Base-by-base conservation (phyloP, 306 rosid species). In the Inga oerstediana region DNA sequence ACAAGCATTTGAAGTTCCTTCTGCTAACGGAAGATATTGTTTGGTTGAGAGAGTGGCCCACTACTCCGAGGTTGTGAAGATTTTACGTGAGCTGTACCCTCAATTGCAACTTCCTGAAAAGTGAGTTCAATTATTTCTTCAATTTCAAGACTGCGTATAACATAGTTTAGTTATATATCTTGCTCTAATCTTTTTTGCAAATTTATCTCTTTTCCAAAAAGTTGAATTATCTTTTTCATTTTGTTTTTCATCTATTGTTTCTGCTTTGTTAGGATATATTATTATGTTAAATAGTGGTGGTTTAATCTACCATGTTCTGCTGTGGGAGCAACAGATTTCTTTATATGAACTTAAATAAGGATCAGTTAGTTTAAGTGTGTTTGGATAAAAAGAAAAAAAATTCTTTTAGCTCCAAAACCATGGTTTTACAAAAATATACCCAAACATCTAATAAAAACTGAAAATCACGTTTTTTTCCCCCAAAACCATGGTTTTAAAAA, bases 1-100 rank as follows among this genome's bases (percentile, higher is more conserved):
- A 80, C 86, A 61, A 51, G 98, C 97, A 24, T 94, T 78, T 84
- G 97, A 94, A 84, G 81, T 74, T 80, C 89, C 87, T 81, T 90
- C 95, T 19, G 97, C 97, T 1, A 88, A 78, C 76, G 95, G 98
- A 84, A 87, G 98, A 85, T 88, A 94, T 75, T 85, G 89, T 85
- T 58, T 91, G 86, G 91, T 85, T 58, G 97, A 88, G 84, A 87
- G 30, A 59, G 93, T 91, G 68, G 17, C 52, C 37, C 97, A 93
- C 81, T 76, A 70, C 17, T 87, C 93, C 0, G 90, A 89, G 74
- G 3, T 91, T 27, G 83, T 82, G n/a, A 80, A 80, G 51, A 85
- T 84, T 81, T 90, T 94, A 44, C 84, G 15, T 3, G 70, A 84
- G 45, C 81, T 87, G 8, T 91, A 90, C 80, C 94, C 94, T 20